These are phyloP conservation scores for Cerioporus squamosus DNA, from an alignment of 1,284 basidiomycete species.

Conservation along the genomic window DNA sequence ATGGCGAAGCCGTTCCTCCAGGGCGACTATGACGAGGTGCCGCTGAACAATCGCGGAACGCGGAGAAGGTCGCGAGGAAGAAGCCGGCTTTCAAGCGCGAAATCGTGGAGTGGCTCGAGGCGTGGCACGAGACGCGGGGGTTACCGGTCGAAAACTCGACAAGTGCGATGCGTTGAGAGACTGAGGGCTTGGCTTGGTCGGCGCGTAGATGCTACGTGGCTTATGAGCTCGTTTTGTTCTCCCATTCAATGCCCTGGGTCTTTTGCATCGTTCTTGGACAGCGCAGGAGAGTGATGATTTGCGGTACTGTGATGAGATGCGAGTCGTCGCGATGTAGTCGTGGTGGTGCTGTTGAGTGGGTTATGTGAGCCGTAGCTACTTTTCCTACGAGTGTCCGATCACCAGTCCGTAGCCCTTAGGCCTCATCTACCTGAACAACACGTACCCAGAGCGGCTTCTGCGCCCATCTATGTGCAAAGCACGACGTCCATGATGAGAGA, in stretches of 20 bases:
- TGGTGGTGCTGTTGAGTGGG: no score
- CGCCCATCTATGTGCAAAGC: background rate
- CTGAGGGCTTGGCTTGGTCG: background rate
- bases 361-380: background rate
- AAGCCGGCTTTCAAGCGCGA: slow-evolving; percentile 33
- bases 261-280: background rate
- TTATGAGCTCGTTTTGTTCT: background rate
- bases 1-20: slow-evolving; percentile 44
- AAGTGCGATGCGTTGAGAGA: slow-evolving; percentile 15
- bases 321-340: background rate
- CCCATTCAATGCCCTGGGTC: background rate
- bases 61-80: slow-evolving; percentile 23
- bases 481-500: background rate
- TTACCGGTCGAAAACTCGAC: slow-evolving; percentile 22
- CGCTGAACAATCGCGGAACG: slow-evolving; percentile 26
- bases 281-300: background rate
- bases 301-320: background rate
- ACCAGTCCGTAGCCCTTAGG: background rate
- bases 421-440: background rate
- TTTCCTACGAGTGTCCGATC: background rate
- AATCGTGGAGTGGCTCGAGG: slow-evolving; percentile 38
- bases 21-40: slow-evolving; percentile 30
- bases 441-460: background rate
- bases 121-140: slow-evolving; percentile 34
- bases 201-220: background rate